Evolutionary conservation across 129 eudicot species (phyloP).

Genomic region (Flaveria bidentis): DNA sequence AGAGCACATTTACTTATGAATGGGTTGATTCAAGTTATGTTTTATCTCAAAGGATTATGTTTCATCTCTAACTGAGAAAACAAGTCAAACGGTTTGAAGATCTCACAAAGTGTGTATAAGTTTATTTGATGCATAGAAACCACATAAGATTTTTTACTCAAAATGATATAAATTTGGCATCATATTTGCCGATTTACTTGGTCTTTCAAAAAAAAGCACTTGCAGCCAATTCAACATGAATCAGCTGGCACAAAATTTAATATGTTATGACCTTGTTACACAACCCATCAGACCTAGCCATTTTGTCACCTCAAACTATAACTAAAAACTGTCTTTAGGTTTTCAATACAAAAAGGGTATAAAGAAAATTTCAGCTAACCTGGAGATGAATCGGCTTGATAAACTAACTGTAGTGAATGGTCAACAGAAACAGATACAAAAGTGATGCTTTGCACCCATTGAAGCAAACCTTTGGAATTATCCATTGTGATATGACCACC

Average conservation of each 20-base stretch:
- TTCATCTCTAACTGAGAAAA: neutral
- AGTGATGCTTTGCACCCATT: constrained; percentile 97
- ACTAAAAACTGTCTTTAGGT: neutral
- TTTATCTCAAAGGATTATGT: neutral
- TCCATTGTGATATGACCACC: constrained; percentile 63
- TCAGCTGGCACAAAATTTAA: neutral
- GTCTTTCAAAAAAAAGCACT: neutral
- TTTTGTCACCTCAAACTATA: neutral
- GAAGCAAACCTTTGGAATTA: constrained; percentile 84
- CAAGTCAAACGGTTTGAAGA: neutral
- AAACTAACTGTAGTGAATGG: constrained; percentile 77
- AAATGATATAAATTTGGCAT: neutral
- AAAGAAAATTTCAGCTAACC: constrained; percentile 44
- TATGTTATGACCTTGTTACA: neutral
- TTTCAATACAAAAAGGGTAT: neutral
- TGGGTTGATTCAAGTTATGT: neutral
- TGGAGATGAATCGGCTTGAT: constrained; percentile 85
- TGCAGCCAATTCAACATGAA: neutral
- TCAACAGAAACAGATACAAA: constrained; percentile 75
- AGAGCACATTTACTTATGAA: neutral
- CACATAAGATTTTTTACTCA: neutral
- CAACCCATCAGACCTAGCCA: neutral
- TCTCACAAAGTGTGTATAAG: neutral
- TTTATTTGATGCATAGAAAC: neutral
- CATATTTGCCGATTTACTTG: neutral